Percentiles rank a stretch among this genome's conserved stretches.
Conservation (phyloP, 352 stramenopile genomes). For the Elongisporangium prolatum region DNA sequence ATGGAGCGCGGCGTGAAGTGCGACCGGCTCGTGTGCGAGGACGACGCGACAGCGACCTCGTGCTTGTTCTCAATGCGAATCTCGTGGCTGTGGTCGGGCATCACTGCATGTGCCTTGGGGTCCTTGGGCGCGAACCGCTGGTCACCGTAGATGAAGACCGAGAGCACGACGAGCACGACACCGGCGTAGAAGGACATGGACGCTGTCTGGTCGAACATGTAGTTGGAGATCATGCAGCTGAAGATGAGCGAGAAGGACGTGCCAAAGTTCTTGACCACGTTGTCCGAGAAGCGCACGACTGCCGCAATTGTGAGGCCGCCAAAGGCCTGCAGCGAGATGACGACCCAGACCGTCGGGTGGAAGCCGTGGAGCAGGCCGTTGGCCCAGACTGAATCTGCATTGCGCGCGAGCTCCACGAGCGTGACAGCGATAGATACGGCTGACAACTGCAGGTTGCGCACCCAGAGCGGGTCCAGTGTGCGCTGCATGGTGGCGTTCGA, state of each 20-base stretch:
- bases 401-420: constrained; percentile 64
- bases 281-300: constrained; percentile 87
- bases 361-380: constrained; percentile 83
- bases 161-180: constrained; percentile 68
- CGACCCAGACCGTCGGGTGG: constrained; percentile 60
- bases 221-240: constrained; percentile 88
- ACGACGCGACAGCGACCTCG: constrained; percentile 54
- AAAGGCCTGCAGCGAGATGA: constrained; percentile 81
- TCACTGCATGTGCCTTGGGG: constrained; percentile 16
- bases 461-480: constrained; percentile 82
- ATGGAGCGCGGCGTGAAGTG: constrained; percentile 46
- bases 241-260: constrained; percentile 86
- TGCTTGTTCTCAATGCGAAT: constrained; percentile 29
- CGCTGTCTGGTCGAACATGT: constrained; percentile 78
- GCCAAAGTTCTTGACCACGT: constrained; percentile 89
- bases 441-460: constrained; percentile 81
- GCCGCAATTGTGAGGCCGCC: constrained; percentile 81
- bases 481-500: constrained; percentile 50
- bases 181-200: constrained; percentile 73
- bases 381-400: constrained; percentile 46
- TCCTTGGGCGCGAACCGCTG: constrained; percentile 66
- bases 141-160: constrained; percentile 86
- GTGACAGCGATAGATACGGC: constrained; percentile 77
- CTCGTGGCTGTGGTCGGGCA: constrained; percentile 21
- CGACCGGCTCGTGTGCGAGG: constrained; percentile 18